Percentiles rank a stretch among this genome's conserved stretches.
These are phyloP conservation scores for Myriangium duriaei DNA, from an alignment of 2,329 filamentous ascomycete species.

Conservation along the genomic window DNA sequence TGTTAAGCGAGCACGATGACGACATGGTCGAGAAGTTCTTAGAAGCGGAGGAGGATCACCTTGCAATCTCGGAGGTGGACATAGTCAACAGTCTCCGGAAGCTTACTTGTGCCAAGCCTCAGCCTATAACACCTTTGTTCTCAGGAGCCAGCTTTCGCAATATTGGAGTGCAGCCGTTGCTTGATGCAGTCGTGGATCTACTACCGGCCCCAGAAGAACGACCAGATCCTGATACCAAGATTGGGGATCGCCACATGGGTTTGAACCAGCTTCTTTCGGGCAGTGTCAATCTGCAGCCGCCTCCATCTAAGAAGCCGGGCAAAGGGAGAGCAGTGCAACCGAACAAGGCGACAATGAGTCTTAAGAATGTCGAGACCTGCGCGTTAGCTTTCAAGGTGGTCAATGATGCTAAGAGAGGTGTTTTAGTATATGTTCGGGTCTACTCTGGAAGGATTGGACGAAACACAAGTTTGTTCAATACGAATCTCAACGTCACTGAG, in stretches of 20 bases:
- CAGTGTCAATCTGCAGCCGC: slow-evolving; percentile 17
- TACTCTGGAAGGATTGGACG: slow-evolving; percentile 72
- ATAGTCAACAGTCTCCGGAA: slow-evolving; percentile 65
- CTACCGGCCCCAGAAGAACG: slow-evolving; percentile 72
- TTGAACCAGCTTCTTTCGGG: slow-evolving; percentile 35
- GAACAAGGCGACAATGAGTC: slow-evolving; percentile 20
- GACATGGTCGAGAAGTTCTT: slow-evolving; percentile 73
- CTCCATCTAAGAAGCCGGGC: slow-evolving; percentile 7
- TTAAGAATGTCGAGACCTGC: slow-evolving; percentile 55
- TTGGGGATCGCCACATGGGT: slow-evolving; percentile 44
- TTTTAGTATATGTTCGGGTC: slow-evolving; percentile 82
- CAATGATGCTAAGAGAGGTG: slow-evolving; percentile 71
- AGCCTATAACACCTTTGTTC: slow-evolving; percentile 72
- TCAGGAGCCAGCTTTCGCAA: slow-evolving; percentile 88
- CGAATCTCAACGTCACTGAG: slow-evolving; percentile 67
- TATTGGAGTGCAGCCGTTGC: slow-evolving; percentile 80
- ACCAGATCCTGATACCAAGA: slow-evolving; percentile 63
- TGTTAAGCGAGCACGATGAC: slow-evolving; percentile 81
- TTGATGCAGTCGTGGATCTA: slow-evolving; percentile 80
- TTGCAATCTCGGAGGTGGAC: slow-evolving; percentile 50
- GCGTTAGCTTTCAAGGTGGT: slow-evolving; percentile 85
- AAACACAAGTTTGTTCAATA: slow-evolving; percentile 73
- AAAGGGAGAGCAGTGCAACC: slow-evolving; percentile 12
- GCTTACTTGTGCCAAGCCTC: slow-evolving; percentile 54
- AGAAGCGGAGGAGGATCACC: slow-evolving; percentile 59